Base-by-base conservation (phyloP, 2,329 filamentous ascomycete species). In the Aspergillus glaucus region DNA sequence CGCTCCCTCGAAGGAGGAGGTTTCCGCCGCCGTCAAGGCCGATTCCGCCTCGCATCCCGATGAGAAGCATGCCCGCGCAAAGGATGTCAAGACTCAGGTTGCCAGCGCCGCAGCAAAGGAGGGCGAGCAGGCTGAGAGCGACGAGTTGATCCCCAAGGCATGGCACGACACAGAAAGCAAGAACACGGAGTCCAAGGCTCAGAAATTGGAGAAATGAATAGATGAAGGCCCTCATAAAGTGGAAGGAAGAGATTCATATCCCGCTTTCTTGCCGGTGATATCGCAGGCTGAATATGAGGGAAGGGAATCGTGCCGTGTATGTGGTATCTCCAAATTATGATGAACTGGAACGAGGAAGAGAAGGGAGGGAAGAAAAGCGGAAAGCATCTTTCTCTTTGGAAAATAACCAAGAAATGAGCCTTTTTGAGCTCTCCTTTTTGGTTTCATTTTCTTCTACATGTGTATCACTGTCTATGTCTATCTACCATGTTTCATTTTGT, bases 101-200 rank as follows among this genome's bases (percentile, higher is more conserved):
- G 62, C 64, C 53, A 48, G 53, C 30, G 54, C 52, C 1, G 47
- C 55, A 19, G 43, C 49, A 34, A 44, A 66, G 37, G 43, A 53
- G 36, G 53, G 50, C 39, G 61, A 64, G 45, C 46, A 55, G 32
- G 12, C 63, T 44, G 76, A 79, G 62, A 68, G 63, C 37, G 73
- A 75, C 6, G 57, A 63, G 8, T 53, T 75, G 14, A 64, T 80
- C 7, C 76, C 77, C 17, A 79, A 76, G 63, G 73, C 75, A 34
- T 70, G 66, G 53, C 73, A 77, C 55, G 76, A 79, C 56, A 63
- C 65, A 22, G 58, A 61, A 49, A 49, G 49, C 46, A 56, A 60
- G 57, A 61, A 55, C 50, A 37, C 55, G 36, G 48, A 22, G 9
- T 37, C 43, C 40, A 49, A 47, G 47, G 47, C 32, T 28, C 44